A percentile compares a stretch with the other conserved stretches of the same genome.
phyloP scores from a whole-genome alignment of 2,329 filamentous ascomycete species.

The Penicillium sp. region DNA sequence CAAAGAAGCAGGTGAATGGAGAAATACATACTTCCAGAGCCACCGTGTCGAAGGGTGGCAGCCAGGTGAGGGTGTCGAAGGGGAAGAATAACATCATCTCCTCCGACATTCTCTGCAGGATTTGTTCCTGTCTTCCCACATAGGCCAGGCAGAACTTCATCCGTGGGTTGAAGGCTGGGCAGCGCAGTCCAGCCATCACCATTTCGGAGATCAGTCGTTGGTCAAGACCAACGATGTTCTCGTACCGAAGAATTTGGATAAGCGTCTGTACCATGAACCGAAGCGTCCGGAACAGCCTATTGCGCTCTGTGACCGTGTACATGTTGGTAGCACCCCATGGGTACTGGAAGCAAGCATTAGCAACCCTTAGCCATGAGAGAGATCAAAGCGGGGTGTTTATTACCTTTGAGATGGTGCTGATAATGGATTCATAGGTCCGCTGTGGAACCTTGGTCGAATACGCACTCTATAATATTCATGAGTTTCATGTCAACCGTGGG shows the following conservation, averaged over 20 bases:
- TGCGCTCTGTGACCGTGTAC: constrained; percentile 49
- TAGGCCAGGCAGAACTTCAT: constrained; percentile 34
- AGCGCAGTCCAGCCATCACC: constrained; percentile 41
- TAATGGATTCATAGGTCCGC: constrained; percentile 53
- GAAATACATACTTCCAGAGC: constrained; percentile 28
- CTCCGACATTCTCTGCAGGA: constrained; percentile 1
- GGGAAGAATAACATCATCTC: constrained; percentile 30
- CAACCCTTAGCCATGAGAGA: constrained; percentile 1
- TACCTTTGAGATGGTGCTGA: constrained; percentile 53
- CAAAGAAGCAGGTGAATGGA: constrained; percentile 1
- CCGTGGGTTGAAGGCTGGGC: constrained; percentile 45
- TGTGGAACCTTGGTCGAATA: constrained; percentile 51
- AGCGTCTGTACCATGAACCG: constrained; percentile 64
- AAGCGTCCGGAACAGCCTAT: constrained; percentile 44
- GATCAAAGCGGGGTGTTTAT: background rate
- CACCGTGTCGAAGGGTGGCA: constrained; percentile 21
- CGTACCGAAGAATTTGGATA: constrained; percentile 54
- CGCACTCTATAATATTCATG: constrained; percentile 40
- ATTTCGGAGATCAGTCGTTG: constrained; percentile 40
- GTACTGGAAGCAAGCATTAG: constrained; percentile 37
- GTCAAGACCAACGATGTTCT: constrained; percentile 39
- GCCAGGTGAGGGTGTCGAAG: constrained; percentile 37
- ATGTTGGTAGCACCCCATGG: constrained; percentile 49
- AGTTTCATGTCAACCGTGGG: background rate
- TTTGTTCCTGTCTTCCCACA: background rate